Evolutionary conservation across 371 early-diverging fungal species (phyloP).

Genomic region (Phascolomyces articulosus): DNA sequence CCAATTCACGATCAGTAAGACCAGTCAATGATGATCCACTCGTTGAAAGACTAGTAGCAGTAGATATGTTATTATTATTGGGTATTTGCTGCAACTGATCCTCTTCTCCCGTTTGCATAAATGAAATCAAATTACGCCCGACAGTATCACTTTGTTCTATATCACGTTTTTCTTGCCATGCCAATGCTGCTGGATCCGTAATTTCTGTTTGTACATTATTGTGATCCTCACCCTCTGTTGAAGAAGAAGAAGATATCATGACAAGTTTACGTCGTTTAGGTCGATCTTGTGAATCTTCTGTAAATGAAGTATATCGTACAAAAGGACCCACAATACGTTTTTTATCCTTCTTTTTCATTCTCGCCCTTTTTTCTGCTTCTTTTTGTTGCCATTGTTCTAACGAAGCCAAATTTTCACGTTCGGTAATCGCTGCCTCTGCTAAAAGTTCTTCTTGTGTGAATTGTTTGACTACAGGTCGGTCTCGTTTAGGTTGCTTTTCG

Average conservation of each 20-base stretch:
- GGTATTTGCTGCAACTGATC: conserved; percentile 1
- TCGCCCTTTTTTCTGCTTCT: conserved; percentile 57
- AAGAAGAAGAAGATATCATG: conserved; percentile 13
- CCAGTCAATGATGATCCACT: conserved; percentile 16
- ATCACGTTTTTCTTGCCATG: conserved; percentile 34
- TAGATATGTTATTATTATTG: no score
- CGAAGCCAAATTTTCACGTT: conserved; percentile 55
- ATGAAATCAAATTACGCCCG: conserved; percentile 44
- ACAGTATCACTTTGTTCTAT: conserved; percentile 30
- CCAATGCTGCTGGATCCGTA: conserved; percentile 21
- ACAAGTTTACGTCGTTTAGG: conserved; percentile 28
- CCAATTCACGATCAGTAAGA: conserved; percentile 35
- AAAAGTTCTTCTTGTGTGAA: conserved; percentile 64
- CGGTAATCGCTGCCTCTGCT: conserved; percentile 63
- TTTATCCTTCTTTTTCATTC: conserved; percentile 51
- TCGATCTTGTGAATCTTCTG: conserved; percentile 45
- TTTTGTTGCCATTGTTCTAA: conserved; percentile 60
- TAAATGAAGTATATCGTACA: conserved; percentile 59
- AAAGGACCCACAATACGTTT: conserved; percentile 42
- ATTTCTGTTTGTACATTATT: conserved; percentile 24
- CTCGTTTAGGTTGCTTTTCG: conserved; percentile 47
- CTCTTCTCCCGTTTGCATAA: conserved; percentile 26
- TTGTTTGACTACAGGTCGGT: conserved; percentile 40
- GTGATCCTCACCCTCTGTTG: no score
- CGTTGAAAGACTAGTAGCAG: no score